A percentile compares a stretch with the other conserved stretches of the same genome.
Conservation (phyloP, 164 flowering plant genomes). For the Amborella trichopoda region DNA sequence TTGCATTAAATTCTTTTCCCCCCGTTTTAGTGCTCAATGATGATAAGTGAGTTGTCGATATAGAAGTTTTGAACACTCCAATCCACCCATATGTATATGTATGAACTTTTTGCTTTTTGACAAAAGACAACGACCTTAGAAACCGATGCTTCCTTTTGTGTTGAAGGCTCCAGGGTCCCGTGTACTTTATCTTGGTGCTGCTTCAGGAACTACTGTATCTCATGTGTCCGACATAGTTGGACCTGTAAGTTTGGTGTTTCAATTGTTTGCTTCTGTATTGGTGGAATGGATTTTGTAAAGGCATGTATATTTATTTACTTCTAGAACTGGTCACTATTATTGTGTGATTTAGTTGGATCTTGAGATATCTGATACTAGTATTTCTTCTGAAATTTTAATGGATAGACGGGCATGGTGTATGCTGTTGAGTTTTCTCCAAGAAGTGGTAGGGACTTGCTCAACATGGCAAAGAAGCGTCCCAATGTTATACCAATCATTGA, state of each 20-base stretch:
- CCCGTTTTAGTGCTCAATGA: neutral
- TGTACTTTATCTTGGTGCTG: constrained; percentile 94
- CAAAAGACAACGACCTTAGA: no score
- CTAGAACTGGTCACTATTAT: no score
- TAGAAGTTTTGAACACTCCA: no score
- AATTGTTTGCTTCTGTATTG: neutral
- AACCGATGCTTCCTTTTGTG: no score
- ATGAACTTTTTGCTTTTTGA: no score
- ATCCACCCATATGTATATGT: no score
- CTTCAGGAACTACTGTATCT: constrained; percentile 95
- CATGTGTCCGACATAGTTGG: constrained; percentile 98
- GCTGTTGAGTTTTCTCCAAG: constrained; percentile 97
- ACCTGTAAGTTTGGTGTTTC: constrained; percentile 52
- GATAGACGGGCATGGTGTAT: constrained; percentile 70
- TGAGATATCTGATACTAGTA: neutral
- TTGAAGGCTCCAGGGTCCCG: constrained; percentile 71
- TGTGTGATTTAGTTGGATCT: neutral
- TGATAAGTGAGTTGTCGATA: neutral
- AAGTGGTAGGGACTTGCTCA: constrained; percentile 96
- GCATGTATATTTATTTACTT: neutral
- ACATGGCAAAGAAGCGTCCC: constrained; percentile 96
- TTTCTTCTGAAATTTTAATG: constrained; percentile 2
- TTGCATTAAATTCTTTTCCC: neutral
- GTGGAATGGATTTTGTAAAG: neutral
- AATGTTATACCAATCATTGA: constrained; percentile 90